Evolutionary conservation across 495 filamentous ascomycete species (phyloP).

Genomic region (Neurospora pannonica): DNA sequence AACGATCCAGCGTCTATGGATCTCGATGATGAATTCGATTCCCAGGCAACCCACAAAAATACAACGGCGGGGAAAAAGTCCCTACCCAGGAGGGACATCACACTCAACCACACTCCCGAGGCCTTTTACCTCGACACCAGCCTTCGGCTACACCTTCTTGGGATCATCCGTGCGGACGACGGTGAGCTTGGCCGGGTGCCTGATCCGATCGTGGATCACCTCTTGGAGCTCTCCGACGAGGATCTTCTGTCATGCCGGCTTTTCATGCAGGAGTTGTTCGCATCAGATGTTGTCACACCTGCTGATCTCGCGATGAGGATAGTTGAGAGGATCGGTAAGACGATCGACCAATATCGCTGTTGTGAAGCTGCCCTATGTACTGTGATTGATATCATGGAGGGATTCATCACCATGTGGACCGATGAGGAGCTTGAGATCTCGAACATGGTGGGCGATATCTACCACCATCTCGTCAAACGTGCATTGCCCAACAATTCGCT

Average conservation of each 20-base stretch:
- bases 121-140: constrained; percentile 39
- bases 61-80: constrained; percentile 18
- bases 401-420: constrained; percentile 56
- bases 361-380: constrained; percentile 68
- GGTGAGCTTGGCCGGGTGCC: constrained; percentile 28
- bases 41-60: constrained; percentile 40
- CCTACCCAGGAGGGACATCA: constrained; percentile 39
- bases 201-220: constrained; percentile 44
- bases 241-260: constrained; percentile 50
- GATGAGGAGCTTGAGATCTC: constrained; percentile 43
- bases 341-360: constrained; percentile 57
- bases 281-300: constrained; percentile 32
- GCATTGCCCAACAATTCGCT: constrained; percentile 53
- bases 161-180: constrained; percentile 24
- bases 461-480: constrained; percentile 62
- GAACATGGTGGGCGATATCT: constrained; percentile 61
- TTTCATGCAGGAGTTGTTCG: constrained; percentile 42
- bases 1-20: constrained; percentile 58
- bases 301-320: constrained; percentile 33
- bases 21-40: constrained; percentile 61
- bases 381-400: constrained; percentile 61
- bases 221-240: constrained; percentile 46
- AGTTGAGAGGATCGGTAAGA: constrained; percentile 39
- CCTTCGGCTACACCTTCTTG: constrained; percentile 31
- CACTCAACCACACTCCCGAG: constrained; percentile 34